phyloP scores from a whole-genome alignment of 805 yeast species.

The Schwanniomyces vanrijiae region DNA sequence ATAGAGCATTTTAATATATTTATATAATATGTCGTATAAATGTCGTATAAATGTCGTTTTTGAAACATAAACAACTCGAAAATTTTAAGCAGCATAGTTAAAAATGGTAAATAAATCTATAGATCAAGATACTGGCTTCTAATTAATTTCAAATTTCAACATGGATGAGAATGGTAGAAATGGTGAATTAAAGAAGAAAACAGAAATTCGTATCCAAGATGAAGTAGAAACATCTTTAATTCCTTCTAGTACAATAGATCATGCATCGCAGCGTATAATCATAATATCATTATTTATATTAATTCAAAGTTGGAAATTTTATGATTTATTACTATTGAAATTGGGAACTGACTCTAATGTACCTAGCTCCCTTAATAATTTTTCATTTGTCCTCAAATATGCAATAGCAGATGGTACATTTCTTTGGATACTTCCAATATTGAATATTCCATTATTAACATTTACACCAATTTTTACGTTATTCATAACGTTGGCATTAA shows the following conservation, averaged over 20 bases:
- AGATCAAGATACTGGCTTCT: background rate
- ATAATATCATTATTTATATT: conserved; percentile 64
- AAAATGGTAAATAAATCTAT: background rate
- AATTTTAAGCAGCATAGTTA: background rate
- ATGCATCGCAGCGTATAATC: conserved; percentile 73
- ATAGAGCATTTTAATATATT: background rate
- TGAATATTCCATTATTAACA: conserved; percentile 73
- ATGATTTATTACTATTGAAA: conserved; percentile 64
- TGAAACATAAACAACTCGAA: background rate
- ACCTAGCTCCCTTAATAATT: conserved; percentile 44
- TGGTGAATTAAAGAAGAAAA: background rate
- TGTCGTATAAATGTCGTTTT: conserved; percentile 6
- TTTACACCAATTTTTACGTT: conserved; percentile 60
- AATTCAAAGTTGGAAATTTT: conserved; percentile 84
- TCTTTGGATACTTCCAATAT: conserved; percentile 66
- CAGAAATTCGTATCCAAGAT: background rate
- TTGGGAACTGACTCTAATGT: conserved; percentile 26
- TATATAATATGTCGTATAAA: conserved; percentile 4
- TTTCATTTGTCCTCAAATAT: conserved; percentile 69
- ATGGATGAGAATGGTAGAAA: conserved; percentile 3
- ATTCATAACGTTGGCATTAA: conserved; percentile 45
- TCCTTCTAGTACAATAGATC: conserved; percentile 65
- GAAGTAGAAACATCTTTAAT: conserved; percentile 38
- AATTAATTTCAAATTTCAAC: background rate
- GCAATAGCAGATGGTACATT: conserved; percentile 69